phyloP scores from a whole-genome alignment of 768 basidiomycete species.

The Gloeophyllum trabeum region DNA sequence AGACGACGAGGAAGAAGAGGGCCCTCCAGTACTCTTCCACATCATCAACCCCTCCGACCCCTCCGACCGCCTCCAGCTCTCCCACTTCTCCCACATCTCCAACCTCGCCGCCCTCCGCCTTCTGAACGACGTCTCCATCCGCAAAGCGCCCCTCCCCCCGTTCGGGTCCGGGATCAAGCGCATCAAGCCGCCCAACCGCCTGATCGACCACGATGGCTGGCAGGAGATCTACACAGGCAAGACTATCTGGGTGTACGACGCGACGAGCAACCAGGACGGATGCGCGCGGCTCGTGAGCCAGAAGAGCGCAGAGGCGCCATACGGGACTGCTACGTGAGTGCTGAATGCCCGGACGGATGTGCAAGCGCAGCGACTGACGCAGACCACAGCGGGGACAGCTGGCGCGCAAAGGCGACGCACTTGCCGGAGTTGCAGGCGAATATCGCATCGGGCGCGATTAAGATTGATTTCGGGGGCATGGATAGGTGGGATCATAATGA shows the following conservation, averaged over 20 bases:
- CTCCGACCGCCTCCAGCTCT: slow-evolving; percentile 28
- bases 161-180: slow-evolving; percentile 25
- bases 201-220: slow-evolving; percentile 52
- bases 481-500: slow-evolving; percentile 65
- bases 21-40: slow-evolving; percentile 34
- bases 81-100: slow-evolving; percentile 36
- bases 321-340: slow-evolving; percentile 71
- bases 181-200: slow-evolving; percentile 37
- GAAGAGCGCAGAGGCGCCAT: slow-evolving; percentile 37
- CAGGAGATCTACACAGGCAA: slow-evolving; percentile 67
- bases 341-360: neutral
- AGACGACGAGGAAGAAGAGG: slow-evolving; percentile 9
- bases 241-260: slow-evolving; percentile 68
- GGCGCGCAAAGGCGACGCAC: slow-evolving; percentile 62
- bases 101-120: slow-evolving; percentile 59
- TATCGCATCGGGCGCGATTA: slow-evolving; percentile 46
- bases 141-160: slow-evolving; percentile 36
- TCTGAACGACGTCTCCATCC: slow-evolving; percentile 61
- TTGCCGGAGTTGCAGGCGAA: slow-evolving; percentile 66
- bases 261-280: slow-evolving; percentile 50
- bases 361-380: slow-evolving; percentile 4
- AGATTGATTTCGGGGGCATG: slow-evolving; percentile 64
- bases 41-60: slow-evolving; percentile 34
- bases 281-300: slow-evolving; percentile 59
- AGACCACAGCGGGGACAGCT: slow-evolving; percentile 59